Percentiles rank a stretch among this genome's conserved stretches.
Conservation (phyloP, 1,139 yeast genomes). For the Hansenula sp. region DNA sequence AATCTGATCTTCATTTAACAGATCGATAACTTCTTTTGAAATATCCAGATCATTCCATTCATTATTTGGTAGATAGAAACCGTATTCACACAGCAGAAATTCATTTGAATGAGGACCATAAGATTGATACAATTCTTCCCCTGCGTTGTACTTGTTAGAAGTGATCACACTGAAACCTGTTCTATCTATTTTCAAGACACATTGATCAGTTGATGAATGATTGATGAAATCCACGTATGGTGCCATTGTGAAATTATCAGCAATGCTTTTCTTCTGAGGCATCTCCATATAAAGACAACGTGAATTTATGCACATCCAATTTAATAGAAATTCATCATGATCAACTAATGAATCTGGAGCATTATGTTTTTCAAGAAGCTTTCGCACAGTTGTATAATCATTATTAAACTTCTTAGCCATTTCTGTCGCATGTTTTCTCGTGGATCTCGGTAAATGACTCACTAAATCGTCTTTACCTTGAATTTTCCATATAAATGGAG, state of each 20-base stretch:
- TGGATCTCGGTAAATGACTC: conserved; percentile 36
- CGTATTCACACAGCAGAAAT: conserved; percentile 80
- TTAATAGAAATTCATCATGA: conserved; percentile 44
- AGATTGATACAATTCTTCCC: conserved; percentile 63
- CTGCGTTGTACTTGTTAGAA: conserved; percentile 30
- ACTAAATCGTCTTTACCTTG: conserved; percentile 25
- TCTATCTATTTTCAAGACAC: conserved; percentile 42
- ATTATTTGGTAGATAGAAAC: conserved; percentile 58
- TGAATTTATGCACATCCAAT: conserved; percentile 87
- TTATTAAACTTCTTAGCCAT: conserved; percentile 34
- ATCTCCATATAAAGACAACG: conserved; percentile 82
- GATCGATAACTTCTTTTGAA: conserved; percentile 33
- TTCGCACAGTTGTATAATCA: conserved; percentile 33
- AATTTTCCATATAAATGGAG: conserved; percentile 51
- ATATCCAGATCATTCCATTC: conserved; percentile 72
- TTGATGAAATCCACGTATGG: conserved; percentile 89
- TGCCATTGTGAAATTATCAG: conserved; percentile 81
- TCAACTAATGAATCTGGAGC: conserved; percentile 3
- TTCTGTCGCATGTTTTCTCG: conserved; percentile 30
- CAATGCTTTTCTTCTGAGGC: conserved; percentile 42
- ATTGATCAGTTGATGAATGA: conserved; percentile 57
- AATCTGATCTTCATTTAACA: conserved; percentile 36
- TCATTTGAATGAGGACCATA: conserved; percentile 90
- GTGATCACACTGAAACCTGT: conserved; percentile 50
- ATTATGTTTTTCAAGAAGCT: conserved; percentile 18